phyloP scores from a whole-genome alignment of 345 rosid species.

The Syzygium aromaticum region DNA sequence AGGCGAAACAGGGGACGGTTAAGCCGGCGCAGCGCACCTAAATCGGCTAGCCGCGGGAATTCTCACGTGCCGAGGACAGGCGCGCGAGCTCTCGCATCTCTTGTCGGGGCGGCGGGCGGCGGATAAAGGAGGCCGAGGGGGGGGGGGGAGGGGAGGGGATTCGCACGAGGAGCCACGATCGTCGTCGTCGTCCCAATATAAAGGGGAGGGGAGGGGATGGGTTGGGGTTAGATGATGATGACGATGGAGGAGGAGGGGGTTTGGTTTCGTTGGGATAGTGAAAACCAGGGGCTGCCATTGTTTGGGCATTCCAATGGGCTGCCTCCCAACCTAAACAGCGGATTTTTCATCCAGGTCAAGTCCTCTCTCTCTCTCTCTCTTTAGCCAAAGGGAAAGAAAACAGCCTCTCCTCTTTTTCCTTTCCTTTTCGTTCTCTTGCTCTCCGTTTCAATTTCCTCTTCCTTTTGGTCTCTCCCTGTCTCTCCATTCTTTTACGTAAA shows the following conservation, averaged over 20 bases:
- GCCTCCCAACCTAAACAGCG: constrained; percentile 17
- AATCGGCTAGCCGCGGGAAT: background rate
- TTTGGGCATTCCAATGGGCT: constrained; percentile 46
- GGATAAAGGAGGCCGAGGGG: constrained; percentile 5
- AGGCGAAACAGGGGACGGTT: background rate
- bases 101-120: background rate
- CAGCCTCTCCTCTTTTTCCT: no score
- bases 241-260: background rate
- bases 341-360: constrained; percentile 4
- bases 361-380: background rate
- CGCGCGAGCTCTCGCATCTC: background rate
- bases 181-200: background rate
- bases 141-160: background rate
- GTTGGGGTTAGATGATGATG: background rate
- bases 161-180: background rate
- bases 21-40: background rate
- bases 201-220: background rate
- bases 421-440: background rate
- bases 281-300: constrained; percentile 77
- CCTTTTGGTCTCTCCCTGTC: no score
- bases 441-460: background rate
- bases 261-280: constrained; percentile 14
- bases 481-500: background rate
- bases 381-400: no score
- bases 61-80: background rate